Percentiles rank a stretch among this genome's conserved stretches.
Evolutionary conservation across 139 green algal species (phyloP).

Genomic region (Bryopsis sp.): DNA sequence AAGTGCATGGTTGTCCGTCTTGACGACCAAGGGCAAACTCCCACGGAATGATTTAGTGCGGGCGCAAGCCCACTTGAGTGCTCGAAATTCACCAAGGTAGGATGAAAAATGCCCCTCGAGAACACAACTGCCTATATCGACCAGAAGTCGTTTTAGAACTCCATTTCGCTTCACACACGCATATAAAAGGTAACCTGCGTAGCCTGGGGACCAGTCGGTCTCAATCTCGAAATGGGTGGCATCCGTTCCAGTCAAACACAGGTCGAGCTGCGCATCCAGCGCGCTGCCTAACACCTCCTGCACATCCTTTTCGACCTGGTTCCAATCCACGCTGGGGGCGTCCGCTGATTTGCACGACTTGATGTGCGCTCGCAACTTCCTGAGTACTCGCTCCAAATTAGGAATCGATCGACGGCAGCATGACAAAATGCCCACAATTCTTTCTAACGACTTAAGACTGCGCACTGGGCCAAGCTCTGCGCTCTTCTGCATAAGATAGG

Average conservation of each 20-base stretch:
- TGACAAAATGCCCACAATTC: conserved; percentile 10
- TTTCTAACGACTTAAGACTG: conserved; percentile 1
- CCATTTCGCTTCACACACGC: background rate
- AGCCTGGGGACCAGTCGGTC: conserved; percentile 12
- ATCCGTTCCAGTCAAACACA: background rate
- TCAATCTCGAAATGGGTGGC: background rate
- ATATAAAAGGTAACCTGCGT: conserved; percentile 13
- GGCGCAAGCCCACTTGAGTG: conserved; percentile 7
- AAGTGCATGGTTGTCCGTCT: conserved; percentile 11
- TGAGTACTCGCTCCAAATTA: conserved; percentile 1
- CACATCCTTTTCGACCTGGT: background rate
- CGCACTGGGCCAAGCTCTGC: background rate
- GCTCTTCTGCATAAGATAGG: background rate
- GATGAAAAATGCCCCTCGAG: background rate
- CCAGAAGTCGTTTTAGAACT: background rate
- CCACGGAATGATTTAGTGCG: conserved; percentile 14
- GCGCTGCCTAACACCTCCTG: background rate
- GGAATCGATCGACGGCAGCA: background rate
- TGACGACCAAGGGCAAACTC: background rate
- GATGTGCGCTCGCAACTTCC: background rate
- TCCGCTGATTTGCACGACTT: background rate
- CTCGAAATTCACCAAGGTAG: conserved; percentile 10
- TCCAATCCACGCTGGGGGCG: background rate
- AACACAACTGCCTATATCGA: conserved; percentile 3
- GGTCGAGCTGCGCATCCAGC: background rate